These are phyloP conservation scores for Byssothecium circinans DNA, from an alignment of 2,329 filamentous ascomycete genomes.

Conservation along the genomic window DNA sequence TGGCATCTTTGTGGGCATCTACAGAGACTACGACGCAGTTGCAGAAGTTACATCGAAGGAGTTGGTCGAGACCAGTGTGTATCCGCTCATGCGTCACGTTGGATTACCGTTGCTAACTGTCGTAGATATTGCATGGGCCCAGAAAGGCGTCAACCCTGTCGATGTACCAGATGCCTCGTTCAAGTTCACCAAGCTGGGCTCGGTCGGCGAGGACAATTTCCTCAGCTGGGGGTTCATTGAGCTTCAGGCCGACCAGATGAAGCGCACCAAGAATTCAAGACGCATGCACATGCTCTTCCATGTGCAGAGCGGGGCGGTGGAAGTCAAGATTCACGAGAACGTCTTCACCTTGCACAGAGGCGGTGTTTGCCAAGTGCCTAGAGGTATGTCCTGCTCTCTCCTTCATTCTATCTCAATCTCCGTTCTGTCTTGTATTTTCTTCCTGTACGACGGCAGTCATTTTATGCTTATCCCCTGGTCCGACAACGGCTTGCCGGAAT, in stretches of 20 bases:
- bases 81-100: background rate
- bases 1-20: slow-evolving; percentile 65
- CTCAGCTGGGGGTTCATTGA: slow-evolving; percentile 91
- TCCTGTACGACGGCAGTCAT: slow-evolving; percentile 33
- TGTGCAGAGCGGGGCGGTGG: slow-evolving; percentile 78
- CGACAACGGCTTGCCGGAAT: slow-evolving; percentile 16
- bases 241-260: slow-evolving; percentile 77
- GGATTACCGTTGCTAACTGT: slow-evolving; percentile 17
- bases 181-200: slow-evolving; percentile 82
- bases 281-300: slow-evolving; percentile 99
- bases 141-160: slow-evolving; percentile 58
- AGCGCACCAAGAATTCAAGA: slow-evolving; percentile 86
- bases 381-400: slow-evolving; percentile 65
- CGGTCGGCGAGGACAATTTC: slow-evolving; percentile 66
- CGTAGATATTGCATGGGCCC: slow-evolving; percentile 62
- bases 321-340: slow-evolving; percentile 74
- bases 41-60: slow-evolving; percentile 60
- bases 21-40: slow-evolving; percentile 65
- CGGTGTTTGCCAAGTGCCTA: slow-evolving; percentile 90
- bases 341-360: slow-evolving; percentile 83
- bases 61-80: slow-evolving; percentile 48
- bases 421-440: background rate
- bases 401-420: slow-evolving; percentile 2
- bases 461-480: slow-evolving; percentile 28
- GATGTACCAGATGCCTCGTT: slow-evolving; percentile 70